These are phyloP conservation scores for Cymbidium sinense DNA, from an alignment of 106 monocot species.

Conservation along the genomic window DNA sequence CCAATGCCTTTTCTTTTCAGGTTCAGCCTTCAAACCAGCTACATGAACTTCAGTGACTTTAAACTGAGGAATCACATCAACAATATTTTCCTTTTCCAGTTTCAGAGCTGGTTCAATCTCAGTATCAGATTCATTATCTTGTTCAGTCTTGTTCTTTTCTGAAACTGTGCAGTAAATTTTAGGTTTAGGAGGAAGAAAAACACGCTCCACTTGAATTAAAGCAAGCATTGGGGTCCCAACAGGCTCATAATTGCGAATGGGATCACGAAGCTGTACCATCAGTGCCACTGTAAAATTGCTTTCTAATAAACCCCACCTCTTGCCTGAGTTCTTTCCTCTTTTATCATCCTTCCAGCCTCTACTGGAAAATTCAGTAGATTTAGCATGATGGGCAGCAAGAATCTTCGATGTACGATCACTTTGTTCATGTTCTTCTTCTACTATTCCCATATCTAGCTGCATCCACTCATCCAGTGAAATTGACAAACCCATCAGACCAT, in stretches of 20 bases:
- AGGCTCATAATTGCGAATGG: slow-evolving; percentile 83
- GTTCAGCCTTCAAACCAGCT: slow-evolving; percentile 79
- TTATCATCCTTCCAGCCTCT: slow-evolving; percentile 45
- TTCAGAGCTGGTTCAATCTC: slow-evolving; percentile 20
- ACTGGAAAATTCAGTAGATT: slow-evolving; percentile 47
- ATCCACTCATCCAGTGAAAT: slow-evolving; percentile 96
- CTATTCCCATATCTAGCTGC: slow-evolving; percentile 76
- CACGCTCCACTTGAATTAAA: slow-evolving; percentile 88
- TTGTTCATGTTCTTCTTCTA: slow-evolving; percentile 65
- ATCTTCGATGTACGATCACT: slow-evolving; percentile 90
- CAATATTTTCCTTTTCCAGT: slow-evolving; percentile 40
- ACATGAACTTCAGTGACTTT: slow-evolving; percentile 91
- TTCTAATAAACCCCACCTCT: slow-evolving; percentile 84
- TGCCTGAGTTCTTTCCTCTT: slow-evolving; percentile 51
- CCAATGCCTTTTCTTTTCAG: slow-evolving; percentile 66
- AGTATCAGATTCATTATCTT: slow-evolving; percentile 37
- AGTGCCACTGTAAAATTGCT: slow-evolving; percentile 94
- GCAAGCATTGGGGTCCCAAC: slow-evolving; percentile 96
- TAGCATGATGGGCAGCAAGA: slow-evolving; percentile 95
- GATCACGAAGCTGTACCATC: slow-evolving; percentile 99
- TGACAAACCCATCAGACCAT: slow-evolving; percentile 90
- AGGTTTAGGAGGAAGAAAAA: slow-evolving; percentile 86
- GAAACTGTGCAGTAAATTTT: slow-evolving; percentile 65
- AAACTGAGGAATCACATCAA: slow-evolving; percentile 53
- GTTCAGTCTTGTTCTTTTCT: slow-evolving; percentile 47